Evolutionary conservation across 1,284 basidiomycete genomes (phyloP), one percentile per base, ranked within the genome.

Genomic region (Tilletia walkeri): DNA sequence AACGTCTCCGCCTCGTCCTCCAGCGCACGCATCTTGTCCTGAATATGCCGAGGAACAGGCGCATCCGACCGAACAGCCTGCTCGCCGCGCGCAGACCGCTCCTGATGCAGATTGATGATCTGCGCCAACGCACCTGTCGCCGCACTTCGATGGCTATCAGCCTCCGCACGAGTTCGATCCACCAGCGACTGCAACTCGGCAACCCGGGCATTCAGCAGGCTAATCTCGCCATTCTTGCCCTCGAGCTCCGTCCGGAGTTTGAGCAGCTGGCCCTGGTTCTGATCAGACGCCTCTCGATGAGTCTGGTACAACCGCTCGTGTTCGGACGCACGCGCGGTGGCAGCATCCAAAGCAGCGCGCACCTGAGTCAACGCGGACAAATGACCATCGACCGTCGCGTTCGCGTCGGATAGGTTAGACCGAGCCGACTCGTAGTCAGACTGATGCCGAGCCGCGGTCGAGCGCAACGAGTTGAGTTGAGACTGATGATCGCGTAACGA

Each of bases 351-450:
- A 0, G 93, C 93, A 14, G 86, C 85, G 67, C 92, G 90, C 4
- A 93, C 89, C 85, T 96, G 92, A 67, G 94, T 92, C 68, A 99
- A 87, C 0, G 94, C 89, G 34, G 89, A 88, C 38, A 95, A 85
- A 83, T 97, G 94, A 77, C 93, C 90, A 67, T 94, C 92, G 39
- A 93, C 86, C 38, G 73, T 75, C 47, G 72, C 67, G 66, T 71
- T 74, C 56, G 76, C 72, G 91, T 91, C 76, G 41, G 92, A 90
- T 16, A 95, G 86, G 83, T 93, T 89, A 3, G 86, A 84, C 73
- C 88, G 88, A 34, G 89, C 84, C 70, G 88, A 86, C 70, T 89
- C 85, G 72, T 90, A 88, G 71, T 99, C 95, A 0, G 91, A 91
- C 76, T 94, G 91, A 73, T 89, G 88, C 82, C 92, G 91, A 75